Conservation (phyloP, 768 basidiomycete genomes). For the Boletus speciosus region DNA sequence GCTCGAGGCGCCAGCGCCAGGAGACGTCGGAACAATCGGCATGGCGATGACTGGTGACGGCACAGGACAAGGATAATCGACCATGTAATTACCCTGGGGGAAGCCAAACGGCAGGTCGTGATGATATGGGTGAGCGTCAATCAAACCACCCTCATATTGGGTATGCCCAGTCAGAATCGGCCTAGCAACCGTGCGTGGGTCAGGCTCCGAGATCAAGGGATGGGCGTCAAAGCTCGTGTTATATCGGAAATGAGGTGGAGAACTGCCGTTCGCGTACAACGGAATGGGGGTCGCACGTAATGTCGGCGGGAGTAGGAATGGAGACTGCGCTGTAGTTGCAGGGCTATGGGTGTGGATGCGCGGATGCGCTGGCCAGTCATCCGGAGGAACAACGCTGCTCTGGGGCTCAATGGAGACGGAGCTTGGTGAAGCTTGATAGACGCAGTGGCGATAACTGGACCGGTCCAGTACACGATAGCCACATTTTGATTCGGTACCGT, state of each 20-base stretch:
- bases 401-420: not conserved
- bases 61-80: not conserved
- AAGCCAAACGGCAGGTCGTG: not conserved
- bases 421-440: not conserved
- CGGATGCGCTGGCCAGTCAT: not conserved
- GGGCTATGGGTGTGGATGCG: not conserved
- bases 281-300: not conserved
- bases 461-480: not conserved
- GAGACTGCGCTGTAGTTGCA: not conserved
- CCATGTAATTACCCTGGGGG: not conserved
- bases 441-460: not conserved
- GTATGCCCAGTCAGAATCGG: not conserved
- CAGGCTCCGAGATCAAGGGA: not conserved
- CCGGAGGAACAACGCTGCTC: not conserved
- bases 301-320: not conserved
- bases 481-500: not conserved
- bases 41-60: not conserved
- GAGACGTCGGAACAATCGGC: conserved; percentile 5
- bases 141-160: not conserved
- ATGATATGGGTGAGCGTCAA: not conserved
- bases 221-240: not conserved
- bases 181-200: not conserved
- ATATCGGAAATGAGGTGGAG: not conserved
- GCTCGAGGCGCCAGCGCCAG: not conserved
- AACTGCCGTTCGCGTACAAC: not conserved